Percentiles rank a stretch among this genome's conserved stretches.
Conservation (phyloP, 179 eudicot genomes). For the Carnegiea gigantea region DNA sequence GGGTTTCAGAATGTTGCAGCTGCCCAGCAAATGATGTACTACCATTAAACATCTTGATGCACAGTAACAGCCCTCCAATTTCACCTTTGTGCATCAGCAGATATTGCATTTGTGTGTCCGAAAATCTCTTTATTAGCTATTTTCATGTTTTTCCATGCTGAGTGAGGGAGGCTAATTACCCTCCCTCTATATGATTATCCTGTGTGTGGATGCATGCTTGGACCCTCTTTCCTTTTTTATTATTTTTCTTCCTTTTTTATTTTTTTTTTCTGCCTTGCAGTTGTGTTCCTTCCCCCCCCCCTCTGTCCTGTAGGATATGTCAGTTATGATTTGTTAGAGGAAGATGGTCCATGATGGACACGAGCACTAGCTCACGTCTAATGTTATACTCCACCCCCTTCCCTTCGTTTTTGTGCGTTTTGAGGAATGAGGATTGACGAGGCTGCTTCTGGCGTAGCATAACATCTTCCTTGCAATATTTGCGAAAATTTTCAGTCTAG, state of each 20-base stretch:
- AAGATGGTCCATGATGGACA: conserved; percentile 15
- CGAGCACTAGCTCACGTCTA: conserved; percentile 14
- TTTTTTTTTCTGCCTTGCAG: conserved; percentile 2
- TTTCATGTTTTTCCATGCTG: conserved; percentile 14
- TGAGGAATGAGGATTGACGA: too few species aligned
- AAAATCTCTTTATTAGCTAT: conserved; percentile 19
- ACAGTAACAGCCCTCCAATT: not conserved
- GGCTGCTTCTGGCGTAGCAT: too few species aligned
- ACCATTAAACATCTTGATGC: conserved; percentile 49
- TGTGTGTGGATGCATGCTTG: conserved; percentile 34
- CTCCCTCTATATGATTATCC: conserved; percentile 19
- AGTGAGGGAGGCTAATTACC: not conserved
- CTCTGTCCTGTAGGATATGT: conserved; percentile 20
- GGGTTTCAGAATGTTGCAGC: conserved; percentile 81
- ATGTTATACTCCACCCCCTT: not conserved
- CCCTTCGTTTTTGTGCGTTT: too few species aligned
- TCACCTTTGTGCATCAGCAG: conserved; percentile 13
- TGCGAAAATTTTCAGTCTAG: too few species aligned
- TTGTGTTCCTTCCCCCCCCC: conserved; percentile 4
- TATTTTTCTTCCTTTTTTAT: not conserved
- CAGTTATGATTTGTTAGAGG: conserved; percentile 18
- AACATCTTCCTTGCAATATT: too few species aligned
- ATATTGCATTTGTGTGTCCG: conserved; percentile 24
- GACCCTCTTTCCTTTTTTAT: conserved; percentile 10
- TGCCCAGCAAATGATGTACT: conserved; percentile 99